phyloP scores from a whole-genome alignment of 1,139 yeast species.

The Trichomonascaceae sp. region DNA sequence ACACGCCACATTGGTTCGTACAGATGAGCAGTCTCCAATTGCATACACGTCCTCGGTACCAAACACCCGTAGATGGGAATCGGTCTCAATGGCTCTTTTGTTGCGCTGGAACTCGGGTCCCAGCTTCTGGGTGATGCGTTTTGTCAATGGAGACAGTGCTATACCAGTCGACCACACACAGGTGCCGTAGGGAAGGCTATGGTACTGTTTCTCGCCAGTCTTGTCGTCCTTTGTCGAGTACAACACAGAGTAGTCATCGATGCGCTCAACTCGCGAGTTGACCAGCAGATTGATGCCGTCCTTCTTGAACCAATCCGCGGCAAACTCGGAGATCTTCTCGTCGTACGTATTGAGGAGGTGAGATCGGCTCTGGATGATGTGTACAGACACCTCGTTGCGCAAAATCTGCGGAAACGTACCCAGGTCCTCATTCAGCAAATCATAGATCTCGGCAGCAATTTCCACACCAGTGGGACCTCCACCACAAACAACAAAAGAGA shows the following conservation, averaged over 20 bases:
- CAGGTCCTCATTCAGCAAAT: conserved; percentile 46
- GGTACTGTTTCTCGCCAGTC: conserved; percentile 30
- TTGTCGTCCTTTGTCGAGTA: conserved; percentile 30
- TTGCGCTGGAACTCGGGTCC: conserved; percentile 35
- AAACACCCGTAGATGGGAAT: conserved; percentile 46
- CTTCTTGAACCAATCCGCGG: conserved; percentile 43
- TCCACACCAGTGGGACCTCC: conserved; percentile 67
- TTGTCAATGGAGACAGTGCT: conserved; percentile 44
- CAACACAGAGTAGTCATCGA: conserved; percentile 42
- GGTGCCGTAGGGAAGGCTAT: conserved; percentile 44
- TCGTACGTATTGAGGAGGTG: conserved; percentile 54
- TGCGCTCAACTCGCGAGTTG: conserved; percentile 45
- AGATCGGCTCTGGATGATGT: conserved; percentile 50
- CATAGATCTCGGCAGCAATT: conserved; percentile 52
- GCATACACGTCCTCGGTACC: conserved; percentile 59
- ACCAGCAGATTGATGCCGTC: conserved; percentile 46
- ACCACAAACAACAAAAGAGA: conserved; percentile 55
- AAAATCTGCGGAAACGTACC: conserved; percentile 41
- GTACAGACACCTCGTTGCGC: conserved; percentile 48
- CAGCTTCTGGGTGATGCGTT: conserved; percentile 33
- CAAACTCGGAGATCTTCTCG: conserved; percentile 45
- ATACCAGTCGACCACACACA: conserved; percentile 64
- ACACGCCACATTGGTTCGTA: conserved; percentile 42
- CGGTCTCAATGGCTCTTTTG: conserved; percentile 52
- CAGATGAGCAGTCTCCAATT: conserved; percentile 54